These are phyloP conservation scores for Neurospora sp. DNA, from an alignment of 2,329 filamentous ascomycete species.

Conservation along the genomic window DNA sequence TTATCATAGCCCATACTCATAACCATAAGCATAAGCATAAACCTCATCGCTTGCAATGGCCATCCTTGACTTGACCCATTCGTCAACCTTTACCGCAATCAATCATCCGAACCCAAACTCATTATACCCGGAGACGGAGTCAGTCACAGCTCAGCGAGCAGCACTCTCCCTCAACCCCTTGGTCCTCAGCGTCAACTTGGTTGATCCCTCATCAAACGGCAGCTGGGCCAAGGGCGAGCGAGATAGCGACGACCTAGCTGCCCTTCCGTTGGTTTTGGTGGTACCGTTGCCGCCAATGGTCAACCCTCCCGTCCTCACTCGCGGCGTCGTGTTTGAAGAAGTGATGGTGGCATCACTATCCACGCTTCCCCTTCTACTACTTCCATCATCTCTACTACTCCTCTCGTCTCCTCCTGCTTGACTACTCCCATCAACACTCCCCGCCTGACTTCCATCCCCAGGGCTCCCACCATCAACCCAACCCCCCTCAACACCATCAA, in stretches of 20 bases:
- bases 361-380: conserved; percentile 31
- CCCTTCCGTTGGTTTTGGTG: conserved; percentile 1
- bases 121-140: too few species aligned
- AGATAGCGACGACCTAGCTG: conserved; percentile 8
- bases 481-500: background rate
- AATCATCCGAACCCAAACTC: too few species aligned
- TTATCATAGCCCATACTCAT: background rate
- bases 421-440: conserved; percentile 2
- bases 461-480: background rate
- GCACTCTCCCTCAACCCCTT: conserved; percentile 42
- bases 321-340: background rate
- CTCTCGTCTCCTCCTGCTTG: conserved; percentile 26
- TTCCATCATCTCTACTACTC: conserved; percentile 24
- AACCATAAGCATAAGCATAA: background rate
- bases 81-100: too few species aligned
- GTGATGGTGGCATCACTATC: conserved; percentile 29
- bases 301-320: conserved; percentile 28
- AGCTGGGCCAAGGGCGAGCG: conserved; percentile 21
- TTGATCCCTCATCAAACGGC: conserved; percentile 36
- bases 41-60: background rate
- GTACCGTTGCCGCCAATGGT: conserved; percentile 19
- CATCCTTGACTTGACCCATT: too few species aligned
- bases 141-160: conserved; percentile 7
- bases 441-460: conserved; percentile 7
- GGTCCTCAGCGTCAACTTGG: conserved; percentile 42